Evolutionary conservation across 257 asterid genomes (phyloP).

Genomic region (Plectranthus barbatus): DNA sequence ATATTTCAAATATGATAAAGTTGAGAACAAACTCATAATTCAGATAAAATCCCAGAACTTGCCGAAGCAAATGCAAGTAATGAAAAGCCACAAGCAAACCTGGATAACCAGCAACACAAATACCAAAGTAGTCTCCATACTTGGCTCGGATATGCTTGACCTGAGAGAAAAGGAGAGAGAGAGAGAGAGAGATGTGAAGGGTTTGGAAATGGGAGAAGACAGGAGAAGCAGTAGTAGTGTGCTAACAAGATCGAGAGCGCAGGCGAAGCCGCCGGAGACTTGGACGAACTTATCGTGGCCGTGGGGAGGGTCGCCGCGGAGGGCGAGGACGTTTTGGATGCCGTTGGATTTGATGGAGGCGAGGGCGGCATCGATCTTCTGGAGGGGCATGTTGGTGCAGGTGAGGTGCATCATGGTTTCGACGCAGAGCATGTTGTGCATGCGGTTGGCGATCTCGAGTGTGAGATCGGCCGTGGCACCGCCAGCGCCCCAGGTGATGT

Average conservation of each 20-base stretch:
- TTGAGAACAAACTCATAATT: no score
- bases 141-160: slow-evolving; percentile 72
- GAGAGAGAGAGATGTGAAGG: background rate
- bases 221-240: background rate
- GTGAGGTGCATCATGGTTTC: slow-evolving; percentile 98
- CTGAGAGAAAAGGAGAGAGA: slow-evolving; percentile 23
- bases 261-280: slow-evolving; percentile 79
- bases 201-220: background rate
- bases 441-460: slow-evolving; percentile 78
- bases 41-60: no score
- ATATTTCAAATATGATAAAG: no score
- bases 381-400: slow-evolving; percentile 89
- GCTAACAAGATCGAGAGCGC: slow-evolving; percentile 91
- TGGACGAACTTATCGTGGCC: slow-evolving; percentile 95
- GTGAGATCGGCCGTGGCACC: slow-evolving; percentile 94
- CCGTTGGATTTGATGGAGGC: slow-evolving; percentile 61
- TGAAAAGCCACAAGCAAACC: slow-evolving; percentile 25
- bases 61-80: background rate
- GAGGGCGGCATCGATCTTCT: slow-evolving; percentile 81
- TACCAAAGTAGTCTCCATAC: slow-evolving; percentile 84
- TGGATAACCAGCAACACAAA: slow-evolving; percentile 95
- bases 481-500: slow-evolving; percentile 97
- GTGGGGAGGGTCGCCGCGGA: slow-evolving; percentile 95
- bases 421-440: slow-evolving; percentile 95
- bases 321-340: slow-evolving; percentile 85